Base-by-base conservation (phyloP, 495 filamentous ascomycete genomes). In the Penicillium malachiteum region DNA sequence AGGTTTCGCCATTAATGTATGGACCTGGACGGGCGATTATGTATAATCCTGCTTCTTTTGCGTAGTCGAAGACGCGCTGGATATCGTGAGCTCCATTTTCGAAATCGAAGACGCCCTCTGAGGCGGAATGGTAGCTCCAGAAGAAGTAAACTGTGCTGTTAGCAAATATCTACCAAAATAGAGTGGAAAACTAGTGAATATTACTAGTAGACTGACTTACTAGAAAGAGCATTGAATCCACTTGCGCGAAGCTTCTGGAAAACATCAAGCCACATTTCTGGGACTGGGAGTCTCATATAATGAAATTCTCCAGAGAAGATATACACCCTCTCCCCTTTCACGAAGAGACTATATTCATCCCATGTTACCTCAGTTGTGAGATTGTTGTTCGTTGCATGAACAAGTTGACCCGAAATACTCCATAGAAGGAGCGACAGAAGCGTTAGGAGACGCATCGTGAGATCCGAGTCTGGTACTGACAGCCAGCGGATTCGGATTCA, bases 241-340 rank as follows among this genome's bases (percentile, higher is more conserved):
- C 77, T 76, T 2, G 84, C 81, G 55, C 81, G 80, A 41, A 86
- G 67, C 59, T 87, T 87, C 58, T 87, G 72, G 10, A 86, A 75
- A n/a, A 86, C 67, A 64, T 87, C 83, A 5, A 77, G 64, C 82
- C 83, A 86, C 12, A 86, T 56, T 33, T 81, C 79, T 0, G 82
- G 84, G 3, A 83, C 80, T 0, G 82, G 82, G 9, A 83, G 68
- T 42, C 82, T 72, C 67, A 72, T 72, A 50, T 82, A 84, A 55
- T 85, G 81, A 17, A 85, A 79, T 63, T 86, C 82, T 12, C 80
- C 83, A 0, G 82, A 74, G 61, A 79, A 84, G 43, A 86, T 64
- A 50, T 79, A 83, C 8, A 85, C 58, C 16, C 84, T 64, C 56
- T 82, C 71, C 8, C 81, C 82, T 21, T 83, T 81, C 34, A 85